Evolutionary conservation across 2,329 filamentous ascomycete species (phyloP), one percentile per base, ranked within the genome.

Genomic region (Fusarium sp.): DNA sequence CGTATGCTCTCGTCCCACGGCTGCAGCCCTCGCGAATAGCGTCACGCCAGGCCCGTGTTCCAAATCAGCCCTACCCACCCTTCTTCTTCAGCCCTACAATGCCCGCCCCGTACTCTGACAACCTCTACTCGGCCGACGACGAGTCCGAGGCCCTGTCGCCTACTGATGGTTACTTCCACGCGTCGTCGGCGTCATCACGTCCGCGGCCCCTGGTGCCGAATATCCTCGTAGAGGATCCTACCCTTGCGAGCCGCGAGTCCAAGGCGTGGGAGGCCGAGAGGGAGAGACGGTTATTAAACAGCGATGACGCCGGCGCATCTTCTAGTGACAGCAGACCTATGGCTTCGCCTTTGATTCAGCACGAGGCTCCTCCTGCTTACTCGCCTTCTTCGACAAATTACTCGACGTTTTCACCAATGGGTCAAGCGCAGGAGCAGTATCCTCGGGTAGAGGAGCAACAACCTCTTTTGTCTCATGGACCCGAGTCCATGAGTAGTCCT

Each of bases 91-190:
- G 56, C 27, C 52, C 33, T 31, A 81, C 75, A 79, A 88, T 88
- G 86, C 80, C 85, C 62, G 78, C 79, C 33, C 84, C 84, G n/a
- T 86, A 87, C 79, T 84, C 86, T 29, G 86, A 88, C 78, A 83
- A 86, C 71, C 79, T 87, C 70, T 86, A 87, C 81, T 85, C 85
- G 68, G 82, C 79, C 62, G 83, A 85, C 79, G 84, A 83, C 42
- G 76, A 83, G 33, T 63, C 80, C 63, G 80, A 83, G 65, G 80
- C 81, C 45, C 80, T 88, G 65, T 88, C 87, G 33, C 87, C 87
- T 42, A 84, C 86, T n/a, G 86, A 89, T 69, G 87, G 86, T 38
- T 88, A 88, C 83, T 89, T 89, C 77, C 82, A 83, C 75, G 81
- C 82, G 78, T 84, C 84, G 66, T 66, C 70, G 68, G 70, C 74